Evolutionary conservation across 176 grass and related monocot species (phyloP), one percentile per base, ranked within the genome.

Genomic region (Saccharum officinarum): DNA sequence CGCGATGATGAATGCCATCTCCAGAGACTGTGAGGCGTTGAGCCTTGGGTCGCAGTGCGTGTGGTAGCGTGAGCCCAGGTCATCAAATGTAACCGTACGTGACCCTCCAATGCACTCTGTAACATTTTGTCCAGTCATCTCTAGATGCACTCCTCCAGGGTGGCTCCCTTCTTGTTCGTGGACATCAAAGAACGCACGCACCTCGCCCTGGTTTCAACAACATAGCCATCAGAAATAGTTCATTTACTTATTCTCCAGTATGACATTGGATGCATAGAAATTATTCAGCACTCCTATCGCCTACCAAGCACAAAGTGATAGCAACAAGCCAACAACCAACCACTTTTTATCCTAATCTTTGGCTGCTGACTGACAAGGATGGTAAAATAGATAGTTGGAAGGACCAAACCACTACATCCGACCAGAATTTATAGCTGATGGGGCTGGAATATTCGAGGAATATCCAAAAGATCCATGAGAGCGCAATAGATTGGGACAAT

Each of bases 121-220:
- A 78, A 95, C 91, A 59, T 95, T 95, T 75, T 95, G 94, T 23
- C 94, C 94, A 0, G 94, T 95, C 94, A 95, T 93, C 86, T 95
- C 94, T 73, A 93, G 85, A 45, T 95, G 94, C 72, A 93, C 91
- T 17, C 94, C 94, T 79, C 91, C 88, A 14, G 94, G 94, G 65
- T 93, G 83, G 73, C 94, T 93, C 34, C 94, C 94, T 91, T 95
- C 94, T 93, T 93, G 88, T 41, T 89, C 88, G 4, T 93, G 94
- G 16, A 93, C 94, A 87, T 93, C 91, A 71, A 95, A 95, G 86
- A 95, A 93, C 10, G 91, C 94, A 20, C 91, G 83, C 81, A 95
- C 94, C 88, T 95, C 94, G 63, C 62, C 91, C 94, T 95, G 59
- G 77, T 80, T 80, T 86, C 40, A 67, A 71, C 64, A 80, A 80